Evolutionary conservation across 768 basidiomycete species (phyloP).

Genomic region (button mushroom (Agaricus bisporus)): DNA sequence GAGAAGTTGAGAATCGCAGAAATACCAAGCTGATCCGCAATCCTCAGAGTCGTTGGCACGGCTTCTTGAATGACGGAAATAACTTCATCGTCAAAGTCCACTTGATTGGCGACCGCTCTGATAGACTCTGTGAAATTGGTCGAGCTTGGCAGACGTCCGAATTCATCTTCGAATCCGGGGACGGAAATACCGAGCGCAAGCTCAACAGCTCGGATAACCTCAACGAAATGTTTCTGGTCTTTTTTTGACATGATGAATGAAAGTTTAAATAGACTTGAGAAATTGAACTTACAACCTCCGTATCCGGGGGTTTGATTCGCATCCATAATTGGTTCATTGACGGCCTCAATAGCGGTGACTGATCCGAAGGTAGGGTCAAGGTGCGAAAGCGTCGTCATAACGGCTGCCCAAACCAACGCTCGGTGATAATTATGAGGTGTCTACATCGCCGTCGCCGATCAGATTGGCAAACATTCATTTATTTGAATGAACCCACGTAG

Average conservation of each 20-base stretch:
- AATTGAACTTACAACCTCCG: slow-evolving; percentile 49
- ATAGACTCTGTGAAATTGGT: slow-evolving; percentile 23
- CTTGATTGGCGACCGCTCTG: slow-evolving; percentile 11
- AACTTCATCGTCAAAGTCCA: slow-evolving; percentile 22
- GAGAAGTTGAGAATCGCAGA: slow-evolving; percentile 15
- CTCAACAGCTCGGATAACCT: slow-evolving; percentile 62
- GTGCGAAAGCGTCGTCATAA: slow-evolving; percentile 71
- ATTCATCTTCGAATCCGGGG: slow-evolving; percentile 21
- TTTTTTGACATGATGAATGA: too few relatives aligned
- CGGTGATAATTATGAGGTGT: slow-evolving; percentile 69
- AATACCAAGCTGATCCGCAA: slow-evolving; percentile 21
- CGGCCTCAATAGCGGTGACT: slow-evolving; percentile 68
- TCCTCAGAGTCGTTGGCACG: slow-evolving; percentile 28
- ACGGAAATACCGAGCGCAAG: slow-evolving; percentile 48
- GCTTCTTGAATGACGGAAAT: slow-evolving; percentile 26
- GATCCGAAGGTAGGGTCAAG: slow-evolving; percentile 58
- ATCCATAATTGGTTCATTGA: slow-evolving; percentile 77
- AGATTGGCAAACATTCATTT: background rate
- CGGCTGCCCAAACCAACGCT: slow-evolving; percentile 75
- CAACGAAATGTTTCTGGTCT: slow-evolving; percentile 71
- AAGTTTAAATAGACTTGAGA: too few relatives aligned
- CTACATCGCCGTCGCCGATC: slow-evolving; percentile 25
- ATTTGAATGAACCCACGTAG: slow-evolving; percentile 40
- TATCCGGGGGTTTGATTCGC: slow-evolving; percentile 61
- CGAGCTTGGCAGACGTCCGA: slow-evolving; percentile 8